Evolutionary conservation across 257 asterid species (phyloP).

Genomic region (Gentiana dahurica): DNA sequence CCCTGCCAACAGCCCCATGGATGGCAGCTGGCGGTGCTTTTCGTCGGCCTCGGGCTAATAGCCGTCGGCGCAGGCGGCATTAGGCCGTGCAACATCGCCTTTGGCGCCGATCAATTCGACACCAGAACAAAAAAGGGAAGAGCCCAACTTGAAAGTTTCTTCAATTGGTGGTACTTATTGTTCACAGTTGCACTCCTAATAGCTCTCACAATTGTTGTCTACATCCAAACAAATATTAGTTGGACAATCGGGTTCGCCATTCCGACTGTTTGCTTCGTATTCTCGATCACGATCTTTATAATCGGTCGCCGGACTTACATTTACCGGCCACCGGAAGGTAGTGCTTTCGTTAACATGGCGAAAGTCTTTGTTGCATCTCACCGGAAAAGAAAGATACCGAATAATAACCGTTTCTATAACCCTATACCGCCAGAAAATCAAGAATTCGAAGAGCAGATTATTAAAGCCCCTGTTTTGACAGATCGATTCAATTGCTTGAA

Average conservation of each 20-base stretch:
- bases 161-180: slow-evolving; percentile 78
- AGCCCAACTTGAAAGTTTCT: slow-evolving; percentile 55
- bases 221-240: slow-evolving; percentile 52
- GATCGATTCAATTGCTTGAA: slow-evolving; percentile 3
- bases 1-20: slow-evolving; percentile 34
- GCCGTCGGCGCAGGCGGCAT: slow-evolving; percentile 72
- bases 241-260: slow-evolving; percentile 64
- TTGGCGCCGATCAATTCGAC: slow-evolving; percentile 78
- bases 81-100: slow-evolving; percentile 70
- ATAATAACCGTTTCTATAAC: slow-evolving; percentile 29
- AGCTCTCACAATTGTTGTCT: slow-evolving; percentile 54
- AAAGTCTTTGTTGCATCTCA: slow-evolving; percentile 43
- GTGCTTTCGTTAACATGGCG: slow-evolving; percentile 41
- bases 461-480: no score
- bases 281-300: slow-evolving; percentile 48
- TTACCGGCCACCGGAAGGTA: slow-evolving; percentile 57
- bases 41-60: slow-evolving; percentile 40
- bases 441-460: no score
- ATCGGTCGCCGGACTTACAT: slow-evolving; percentile 53
- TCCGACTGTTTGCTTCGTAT: slow-evolving; percentile 44
- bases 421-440: slow-evolving; percentile 13
- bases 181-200: slow-evolving; percentile 60
- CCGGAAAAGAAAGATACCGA: slow-evolving; percentile 42
- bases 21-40: slow-evolving; percentile 56
- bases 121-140: slow-evolving; percentile 54